Conservation (phyloP, 2,329 filamentous ascomycete genomes). For the Fusarium chuoi region DNA sequence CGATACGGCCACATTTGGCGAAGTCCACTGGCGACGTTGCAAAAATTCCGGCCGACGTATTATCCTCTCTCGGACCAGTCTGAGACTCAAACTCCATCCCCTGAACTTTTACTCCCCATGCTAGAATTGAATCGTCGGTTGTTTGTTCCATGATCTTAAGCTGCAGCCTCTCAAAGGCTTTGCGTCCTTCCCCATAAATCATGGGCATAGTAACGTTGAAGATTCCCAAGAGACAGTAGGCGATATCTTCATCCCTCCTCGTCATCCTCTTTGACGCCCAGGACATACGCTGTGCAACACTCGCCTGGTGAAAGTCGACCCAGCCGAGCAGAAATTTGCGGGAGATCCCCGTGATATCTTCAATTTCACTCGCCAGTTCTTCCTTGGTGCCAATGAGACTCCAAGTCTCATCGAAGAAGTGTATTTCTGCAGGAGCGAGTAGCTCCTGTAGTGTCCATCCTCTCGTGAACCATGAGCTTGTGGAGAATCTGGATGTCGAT, state of each 20-base stretch:
- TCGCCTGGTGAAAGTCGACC: background rate
- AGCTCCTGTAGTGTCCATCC: constrained; percentile 14
- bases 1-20: background rate
- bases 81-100: background rate
- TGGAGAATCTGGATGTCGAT: background rate
- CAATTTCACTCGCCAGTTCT: background rate
- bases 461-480: constrained; percentile 6
- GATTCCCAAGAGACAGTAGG: background rate
- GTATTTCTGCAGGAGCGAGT: background rate
- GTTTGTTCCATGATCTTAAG: constrained; percentile 6
- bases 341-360: background rate
- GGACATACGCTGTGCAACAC: constrained; percentile 8
- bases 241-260: constrained; percentile 4
- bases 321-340: background rate
- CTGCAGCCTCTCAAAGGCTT: background rate
- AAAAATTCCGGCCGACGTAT: background rate
- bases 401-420: background rate
- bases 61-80: accelerated
- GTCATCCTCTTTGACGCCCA: constrained; percentile 5
- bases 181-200: background rate
- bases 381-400: background rate
- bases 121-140: background rate
- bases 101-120: background rate
- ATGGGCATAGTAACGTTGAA: constrained; percentile 3
- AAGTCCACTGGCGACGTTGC: background rate